Conservation (phyloP, 129 eudicot species). For the Escallonia herrerae region DNA sequence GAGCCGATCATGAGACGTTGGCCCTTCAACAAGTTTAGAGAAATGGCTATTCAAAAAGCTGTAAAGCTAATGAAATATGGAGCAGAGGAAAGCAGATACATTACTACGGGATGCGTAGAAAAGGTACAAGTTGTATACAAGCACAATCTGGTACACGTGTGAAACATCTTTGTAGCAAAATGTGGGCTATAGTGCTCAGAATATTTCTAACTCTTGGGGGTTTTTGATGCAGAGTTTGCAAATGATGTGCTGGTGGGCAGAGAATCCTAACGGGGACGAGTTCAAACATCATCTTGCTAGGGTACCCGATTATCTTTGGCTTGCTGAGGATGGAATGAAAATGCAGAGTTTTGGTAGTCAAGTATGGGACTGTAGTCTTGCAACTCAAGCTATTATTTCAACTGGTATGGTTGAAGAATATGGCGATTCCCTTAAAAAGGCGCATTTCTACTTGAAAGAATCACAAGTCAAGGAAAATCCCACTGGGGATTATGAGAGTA, state of each 20-base stretch:
- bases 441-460: constrained; percentile 49
- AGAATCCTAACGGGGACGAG: constrained; percentile 54
- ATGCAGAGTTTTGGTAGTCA: constrained; percentile 74
- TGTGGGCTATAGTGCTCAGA: too few relatives aligned
- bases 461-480: constrained; percentile 57
- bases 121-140: too few relatives aligned
- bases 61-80: constrained; percentile 34
- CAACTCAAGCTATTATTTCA: constrained; percentile 54
- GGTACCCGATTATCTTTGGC: constrained; percentile 65
- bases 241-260: constrained; percentile 81
- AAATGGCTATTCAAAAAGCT: constrained; percentile 22
- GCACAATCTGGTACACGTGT: too few relatives aligned
- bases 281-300: constrained; percentile 57
- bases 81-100: constrained; percentile 3
- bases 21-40: constrained; percentile 37
- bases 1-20: constrained; percentile 37
- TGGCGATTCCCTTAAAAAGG: constrained; percentile 57
- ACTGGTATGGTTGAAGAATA: constrained; percentile 64
- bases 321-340: constrained; percentile 83
- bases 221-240: constrained; percentile 37
- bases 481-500: constrained; percentile 31
- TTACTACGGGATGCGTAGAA: not conserved
- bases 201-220: too few relatives aligned
- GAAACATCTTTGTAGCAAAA: too few relatives aligned
- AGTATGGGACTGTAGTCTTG: constrained; percentile 61